A percentile compares a stretch with the other conserved stretches of the same genome.
phyloP scores from a whole-genome alignment of 495 filamentous ascomycete genomes.

The Talaromyces thailandensis region DNA sequence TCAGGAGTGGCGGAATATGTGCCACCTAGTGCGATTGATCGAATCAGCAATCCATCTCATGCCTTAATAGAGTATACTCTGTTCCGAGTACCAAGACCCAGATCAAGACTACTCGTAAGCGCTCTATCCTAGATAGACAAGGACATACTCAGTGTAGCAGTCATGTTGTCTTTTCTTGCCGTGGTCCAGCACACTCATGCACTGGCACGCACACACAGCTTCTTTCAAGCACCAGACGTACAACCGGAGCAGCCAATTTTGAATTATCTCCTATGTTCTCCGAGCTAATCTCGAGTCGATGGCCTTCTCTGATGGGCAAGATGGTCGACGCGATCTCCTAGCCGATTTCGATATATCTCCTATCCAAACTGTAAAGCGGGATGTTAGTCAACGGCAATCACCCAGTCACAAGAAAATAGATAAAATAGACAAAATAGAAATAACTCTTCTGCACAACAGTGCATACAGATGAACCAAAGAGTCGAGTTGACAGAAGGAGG shows the following conservation, averaged over 20 bases:
- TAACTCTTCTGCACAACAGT: neutral
- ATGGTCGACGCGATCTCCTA: neutral
- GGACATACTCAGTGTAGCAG: conserved; percentile 42
- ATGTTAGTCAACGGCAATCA: neutral
- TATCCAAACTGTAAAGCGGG: conserved; percentile 1
- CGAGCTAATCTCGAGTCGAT: neutral
- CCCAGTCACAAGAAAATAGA: conserved; percentile 1
- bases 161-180: conserved; percentile 26
- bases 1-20: conserved; percentile 56
- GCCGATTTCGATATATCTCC: conserved; percentile 1
- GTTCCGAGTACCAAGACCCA: neutral
- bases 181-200: neutral
- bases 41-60: conserved; percentile 30
- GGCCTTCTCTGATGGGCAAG: neutral
- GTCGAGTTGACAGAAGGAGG: neutral
- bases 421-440: conserved; percentile 6
- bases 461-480: neutral
- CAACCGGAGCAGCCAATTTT: conserved; percentile 21
- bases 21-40: conserved; percentile 35
- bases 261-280: conserved; percentile 1
- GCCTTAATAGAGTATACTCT: neutral
- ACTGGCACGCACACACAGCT: neutral
- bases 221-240: conserved; percentile 6
- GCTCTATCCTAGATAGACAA: conserved; percentile 3
- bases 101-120: neutral